These are phyloP conservation scores for Penicillium sp. DNA, from an alignment of 2,329 filamentous ascomycete species.

Conservation along the genomic window DNA sequence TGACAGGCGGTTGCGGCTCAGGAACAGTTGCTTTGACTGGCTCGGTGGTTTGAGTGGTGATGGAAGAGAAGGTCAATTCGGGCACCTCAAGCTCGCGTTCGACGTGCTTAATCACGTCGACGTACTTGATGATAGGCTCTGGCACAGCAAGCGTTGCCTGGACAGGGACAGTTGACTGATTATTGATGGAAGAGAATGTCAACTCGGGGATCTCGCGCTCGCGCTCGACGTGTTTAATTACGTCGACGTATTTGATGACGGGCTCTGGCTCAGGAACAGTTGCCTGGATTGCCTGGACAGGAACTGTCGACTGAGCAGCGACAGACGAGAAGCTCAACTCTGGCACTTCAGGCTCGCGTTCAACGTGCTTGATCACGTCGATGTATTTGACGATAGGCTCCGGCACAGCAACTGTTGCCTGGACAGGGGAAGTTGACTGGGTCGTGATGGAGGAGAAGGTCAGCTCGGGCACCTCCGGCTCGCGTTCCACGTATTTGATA, in stretches of 20 bases:
- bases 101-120: conserved; percentile 9
- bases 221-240: conserved; percentile 12
- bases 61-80: conserved; percentile 29
- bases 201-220: conserved; percentile 17
- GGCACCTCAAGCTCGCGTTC: conserved; percentile 16
- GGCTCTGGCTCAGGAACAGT: conserved; percentile 17
- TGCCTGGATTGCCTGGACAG: conserved; percentile 11
- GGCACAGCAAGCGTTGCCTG: conserved; percentile 20
- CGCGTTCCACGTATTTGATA: conserved; percentile 10
- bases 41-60: conserved; percentile 28
- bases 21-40: conserved; percentile 23
- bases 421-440: conserved; percentile 22
- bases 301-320: conserved; percentile 29
- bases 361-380: conserved; percentile 7
- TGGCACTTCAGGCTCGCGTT: conserved; percentile 14
- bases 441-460: conserved; percentile 31
- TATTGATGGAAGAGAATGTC: conserved; percentile 31
- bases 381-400: conserved; percentile 20
- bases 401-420: conserved; percentile 22
- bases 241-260: conserved; percentile 8
- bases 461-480: conserved; percentile 22
- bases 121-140: conserved; percentile 14
- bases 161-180: conserved; percentile 26
- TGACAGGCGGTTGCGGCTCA: conserved; percentile 15
- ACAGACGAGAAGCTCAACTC: conserved; percentile 35